Conservation (phyloP, 257 asterid genomes). For the Fraxinus quadrangulata region DNA sequence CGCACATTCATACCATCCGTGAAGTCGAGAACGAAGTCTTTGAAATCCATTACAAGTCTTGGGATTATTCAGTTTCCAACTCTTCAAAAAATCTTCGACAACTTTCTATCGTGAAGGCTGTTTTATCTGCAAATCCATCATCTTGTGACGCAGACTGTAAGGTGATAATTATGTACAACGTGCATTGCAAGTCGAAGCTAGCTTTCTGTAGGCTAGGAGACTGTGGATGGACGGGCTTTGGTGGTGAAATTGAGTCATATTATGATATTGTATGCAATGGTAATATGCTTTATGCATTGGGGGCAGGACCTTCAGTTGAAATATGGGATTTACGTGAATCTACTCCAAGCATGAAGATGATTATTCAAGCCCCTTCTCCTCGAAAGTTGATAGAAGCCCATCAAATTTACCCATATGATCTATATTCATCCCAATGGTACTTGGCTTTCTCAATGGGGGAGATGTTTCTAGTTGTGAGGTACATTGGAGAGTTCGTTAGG, state of each 20-base stretch:
- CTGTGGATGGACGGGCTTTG: conserved; percentile 2
- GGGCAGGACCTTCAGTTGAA: conserved; percentile 16
- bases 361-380: conserved; percentile 14
- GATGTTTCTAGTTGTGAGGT: conserved; percentile 30
- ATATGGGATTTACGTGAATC: conserved; percentile 25
- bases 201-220: not conserved
- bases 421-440: conserved; percentile 29
- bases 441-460: conserved; percentile 20
- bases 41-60: not conserved
- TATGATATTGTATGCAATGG: not conserved
- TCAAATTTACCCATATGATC: conserved; percentile 10
- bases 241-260: conserved; percentile 5
- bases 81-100: not conserved
- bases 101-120: not conserved
- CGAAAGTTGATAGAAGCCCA: not conserved
- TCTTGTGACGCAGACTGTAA: not conserved
- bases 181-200: not conserved
- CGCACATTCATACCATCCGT: not conserved
- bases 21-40: not conserved
- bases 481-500: conserved; percentile 39
- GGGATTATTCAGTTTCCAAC: not conserved
- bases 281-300: conserved; percentile 4
- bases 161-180: not conserved
- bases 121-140: not conserved
- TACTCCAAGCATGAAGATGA: conserved; percentile 1